phyloP scores from a whole-genome alignment of 2,329 filamentous ascomycete genomes.

The Monilinia fructicola region DNA sequence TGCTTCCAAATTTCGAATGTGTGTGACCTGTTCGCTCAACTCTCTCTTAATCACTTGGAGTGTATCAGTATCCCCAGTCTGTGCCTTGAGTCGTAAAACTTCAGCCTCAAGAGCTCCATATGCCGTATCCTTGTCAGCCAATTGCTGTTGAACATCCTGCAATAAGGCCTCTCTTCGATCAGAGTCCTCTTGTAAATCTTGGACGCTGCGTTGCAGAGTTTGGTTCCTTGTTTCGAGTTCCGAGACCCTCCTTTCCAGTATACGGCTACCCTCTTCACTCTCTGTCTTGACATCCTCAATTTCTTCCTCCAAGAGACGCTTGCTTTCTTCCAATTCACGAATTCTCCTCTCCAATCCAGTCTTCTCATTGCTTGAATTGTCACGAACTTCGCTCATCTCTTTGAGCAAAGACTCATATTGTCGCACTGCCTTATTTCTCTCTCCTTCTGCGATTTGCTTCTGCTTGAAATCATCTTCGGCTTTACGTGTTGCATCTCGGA shows the following conservation, averaged over 20 bases:
- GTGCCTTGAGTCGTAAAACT: slow-evolving; percentile 78
- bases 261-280: slow-evolving; percentile 69
- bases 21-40: slow-evolving; percentile 85
- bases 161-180: slow-evolving; percentile 38
- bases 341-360: slow-evolving; percentile 67
- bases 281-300: slow-evolving; percentile 66
- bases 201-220: slow-evolving; percentile 55
- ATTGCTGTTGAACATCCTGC: slow-evolving; percentile 40
- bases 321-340: slow-evolving; percentile 71
- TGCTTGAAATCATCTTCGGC: slow-evolving; percentile 83
- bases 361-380: slow-evolving; percentile 54
- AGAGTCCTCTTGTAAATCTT: slow-evolving; percentile 51
- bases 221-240: slow-evolving; percentile 62
- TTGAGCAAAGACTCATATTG: slow-evolving; percentile 51
- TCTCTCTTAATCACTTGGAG: slow-evolving; percentile 83
- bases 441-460: slow-evolving; percentile 58
- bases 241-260: slow-evolving; percentile 58
- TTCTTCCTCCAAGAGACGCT: slow-evolving; percentile 74
- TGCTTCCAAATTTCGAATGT: slow-evolving; percentile 81
- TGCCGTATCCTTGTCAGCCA: slow-evolving; percentile 68
- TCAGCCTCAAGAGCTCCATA: slow-evolving; percentile 78
- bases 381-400: slow-evolving; percentile 54
- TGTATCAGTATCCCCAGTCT: slow-evolving; percentile 83
- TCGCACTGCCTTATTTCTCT: slow-evolving; percentile 50
- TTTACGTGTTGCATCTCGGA: slow-evolving; percentile 74